Evolutionary conservation across 495 filamentous ascomycete genomes (phyloP).

Genomic region (Hyphodiscus hymeniophilus): DNA sequence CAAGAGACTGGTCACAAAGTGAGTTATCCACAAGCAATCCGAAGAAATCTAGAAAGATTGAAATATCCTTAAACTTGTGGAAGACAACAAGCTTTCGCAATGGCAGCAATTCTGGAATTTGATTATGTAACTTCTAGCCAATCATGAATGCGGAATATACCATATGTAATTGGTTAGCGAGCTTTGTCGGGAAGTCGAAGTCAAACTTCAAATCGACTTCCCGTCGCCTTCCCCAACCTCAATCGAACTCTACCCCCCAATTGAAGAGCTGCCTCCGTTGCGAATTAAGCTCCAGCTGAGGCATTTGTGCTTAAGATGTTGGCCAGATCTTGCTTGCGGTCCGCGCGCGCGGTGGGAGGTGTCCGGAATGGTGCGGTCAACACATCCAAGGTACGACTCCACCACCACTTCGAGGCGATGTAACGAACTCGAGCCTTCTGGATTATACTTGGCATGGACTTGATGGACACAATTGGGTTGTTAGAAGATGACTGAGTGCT

Average conservation of each 20-base stretch:
- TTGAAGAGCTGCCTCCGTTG: conserved; percentile 27
- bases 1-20: no score
- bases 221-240: conserved; percentile 24
- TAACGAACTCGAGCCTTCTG: no score
- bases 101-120: no score
- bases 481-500: conserved; percentile 16
- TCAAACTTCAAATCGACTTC: conserved; percentile 2
- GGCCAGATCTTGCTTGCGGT: conserved; percentile 24
- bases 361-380: conserved; percentile 53
- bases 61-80: no score
- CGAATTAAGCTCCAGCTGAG: conserved; percentile 34
- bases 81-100: no score
- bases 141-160: no score
- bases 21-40: no score
- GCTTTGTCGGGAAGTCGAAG: neutral
- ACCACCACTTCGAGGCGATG: conserved; percentile 11
- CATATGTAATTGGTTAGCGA: no score
- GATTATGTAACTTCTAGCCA: no score
- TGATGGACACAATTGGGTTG: conserved; percentile 14
- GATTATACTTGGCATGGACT: conserved; percentile 6
- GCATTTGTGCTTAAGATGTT: conserved; percentile 34
- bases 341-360: conserved; percentile 44
- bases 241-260: conserved; percentile 25
- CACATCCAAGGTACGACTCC: conserved; percentile 48
- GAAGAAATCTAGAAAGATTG: no score